phyloP scores from a whole-genome alignment of 2,329 filamentous ascomycete genomes.

The Sordariomycetes sp. region DNA sequence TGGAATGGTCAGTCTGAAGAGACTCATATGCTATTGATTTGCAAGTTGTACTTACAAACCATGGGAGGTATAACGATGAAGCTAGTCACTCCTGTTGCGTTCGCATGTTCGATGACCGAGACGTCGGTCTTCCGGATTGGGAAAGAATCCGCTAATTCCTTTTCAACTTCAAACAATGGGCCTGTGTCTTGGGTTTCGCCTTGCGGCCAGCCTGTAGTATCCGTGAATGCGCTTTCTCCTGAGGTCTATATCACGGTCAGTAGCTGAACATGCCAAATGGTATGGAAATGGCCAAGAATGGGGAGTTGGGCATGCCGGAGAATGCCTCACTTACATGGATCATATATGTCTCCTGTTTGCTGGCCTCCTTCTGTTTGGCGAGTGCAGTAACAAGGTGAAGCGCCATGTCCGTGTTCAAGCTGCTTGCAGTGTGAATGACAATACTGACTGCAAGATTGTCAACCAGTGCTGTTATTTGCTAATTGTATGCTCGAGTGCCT shows the following conservation, averaged over 20 bases:
- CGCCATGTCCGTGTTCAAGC: conserved; percentile 13
- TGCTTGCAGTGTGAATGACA: conserved; percentile 22
- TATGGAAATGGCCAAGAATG: no score
- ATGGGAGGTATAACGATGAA: conserved; percentile 16
- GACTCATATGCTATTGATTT: neutral
- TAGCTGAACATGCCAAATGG: accelerated
- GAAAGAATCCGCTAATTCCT: conserved; percentile 13
- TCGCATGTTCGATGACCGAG: conserved; percentile 15
- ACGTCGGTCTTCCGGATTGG: conserved; percentile 19
- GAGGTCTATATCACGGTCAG: conserved; percentile 13
- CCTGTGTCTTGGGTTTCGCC: conserved; percentile 19
- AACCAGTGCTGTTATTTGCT: no score
- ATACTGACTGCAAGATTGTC: conserved; percentile 18
- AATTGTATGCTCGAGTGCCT: conserved; percentile 3
- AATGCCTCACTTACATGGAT: conserved; percentile 18
- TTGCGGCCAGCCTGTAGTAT: conserved; percentile 18
- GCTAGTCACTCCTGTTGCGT: conserved; percentile 15
- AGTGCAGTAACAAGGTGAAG: conserved; percentile 21
- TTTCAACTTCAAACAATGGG: conserved; percentile 16
- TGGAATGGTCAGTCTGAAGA: no score
- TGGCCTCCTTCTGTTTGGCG: conserved; percentile 15
- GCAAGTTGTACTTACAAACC: conserved; percentile 14
- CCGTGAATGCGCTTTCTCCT: conserved; percentile 13
- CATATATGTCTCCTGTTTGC: conserved; percentile 16
- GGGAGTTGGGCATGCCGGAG: no score